Conservation (phyloP, 306 rosid species). For the Begonia loranthoides region DNA sequence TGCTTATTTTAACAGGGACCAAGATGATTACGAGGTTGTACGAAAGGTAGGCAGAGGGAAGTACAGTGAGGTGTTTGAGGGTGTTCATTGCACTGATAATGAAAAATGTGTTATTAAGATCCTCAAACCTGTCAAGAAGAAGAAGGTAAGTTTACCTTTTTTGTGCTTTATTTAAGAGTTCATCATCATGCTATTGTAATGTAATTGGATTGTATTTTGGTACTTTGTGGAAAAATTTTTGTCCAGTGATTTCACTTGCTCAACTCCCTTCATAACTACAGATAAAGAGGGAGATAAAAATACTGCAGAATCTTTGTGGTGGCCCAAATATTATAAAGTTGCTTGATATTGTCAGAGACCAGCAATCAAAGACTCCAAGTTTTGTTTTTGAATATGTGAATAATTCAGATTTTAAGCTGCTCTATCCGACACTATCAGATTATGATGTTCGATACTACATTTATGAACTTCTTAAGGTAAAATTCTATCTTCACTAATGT, state of each 20-base stretch:
- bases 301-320: conserved; percentile 88
- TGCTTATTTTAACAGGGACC: conserved; percentile 37
- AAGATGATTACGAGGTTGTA: conserved; percentile 90
- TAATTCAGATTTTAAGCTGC: conserved; percentile 81
- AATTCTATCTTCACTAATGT: too few relatives aligned
- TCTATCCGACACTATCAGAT: conserved; percentile 78
- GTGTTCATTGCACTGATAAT: conserved; percentile 68
- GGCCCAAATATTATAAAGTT: conserved; percentile 48
- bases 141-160: conserved; percentile 32
- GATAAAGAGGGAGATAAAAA: conserved; percentile 90
- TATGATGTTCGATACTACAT: conserved; percentile 91
- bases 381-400: conserved; percentile 81
- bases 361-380: conserved; percentile 87
- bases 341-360: conserved; percentile 68
- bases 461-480: conserved; percentile 90
- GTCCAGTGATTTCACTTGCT: background rate
- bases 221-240: background rate
- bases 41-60: conserved; percentile 94
- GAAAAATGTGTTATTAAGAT: conserved; percentile 83
- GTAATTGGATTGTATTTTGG: too few relatives aligned
- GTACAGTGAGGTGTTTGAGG: conserved; percentile 93
- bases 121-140: conserved; percentile 90
- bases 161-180: too few relatives aligned
- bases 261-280: conserved; percentile 12
- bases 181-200: too few relatives aligned